Evolutionary conservation across 2,329 filamentous ascomycete species (phyloP).

Genomic region (Aspergillus costaricaensis): DNA sequence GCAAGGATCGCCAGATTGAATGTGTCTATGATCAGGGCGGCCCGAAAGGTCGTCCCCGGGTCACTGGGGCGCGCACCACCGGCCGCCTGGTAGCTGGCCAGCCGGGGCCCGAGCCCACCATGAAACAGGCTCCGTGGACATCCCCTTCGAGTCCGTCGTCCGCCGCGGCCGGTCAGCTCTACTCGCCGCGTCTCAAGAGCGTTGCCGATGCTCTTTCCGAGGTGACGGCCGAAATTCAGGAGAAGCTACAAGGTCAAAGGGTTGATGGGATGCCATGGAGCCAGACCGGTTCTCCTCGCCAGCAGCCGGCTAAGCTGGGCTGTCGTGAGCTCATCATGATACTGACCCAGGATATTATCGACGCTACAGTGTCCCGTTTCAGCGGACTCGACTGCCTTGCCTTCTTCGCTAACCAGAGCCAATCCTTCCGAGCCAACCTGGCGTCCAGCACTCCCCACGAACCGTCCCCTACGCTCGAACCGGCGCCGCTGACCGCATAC

Average conservation of each 20-base stretch:
- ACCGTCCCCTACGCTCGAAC: background rate
- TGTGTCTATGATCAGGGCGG: background rate
- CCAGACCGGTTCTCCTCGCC: background rate
- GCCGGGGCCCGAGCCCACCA: background rate
- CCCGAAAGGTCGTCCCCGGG: background rate
- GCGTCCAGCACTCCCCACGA: background rate
- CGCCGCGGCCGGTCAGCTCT: background rate
- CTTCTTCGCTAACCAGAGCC: background rate
- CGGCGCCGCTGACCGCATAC: background rate
- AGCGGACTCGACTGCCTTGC: background rate
- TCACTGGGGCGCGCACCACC: background rate
- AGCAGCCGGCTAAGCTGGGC: background rate
- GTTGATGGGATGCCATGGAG: background rate
- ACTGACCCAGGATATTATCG: background rate
- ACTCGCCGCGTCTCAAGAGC: background rate
- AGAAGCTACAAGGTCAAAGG: background rate
- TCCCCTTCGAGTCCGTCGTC: background rate
- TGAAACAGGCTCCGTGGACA: background rate
- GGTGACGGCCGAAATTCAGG: background rate
- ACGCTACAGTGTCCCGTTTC: background rate
- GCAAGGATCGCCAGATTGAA: constrained; percentile 2
- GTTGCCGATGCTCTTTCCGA: background rate
- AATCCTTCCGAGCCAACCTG: background rate
- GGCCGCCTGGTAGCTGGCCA: background rate
- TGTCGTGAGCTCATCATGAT: background rate